Evolutionary conservation across 345 rosid species (phyloP), one percentile per base, ranked within the genome.

Genomic region (Hibiscus trionum): DNA sequence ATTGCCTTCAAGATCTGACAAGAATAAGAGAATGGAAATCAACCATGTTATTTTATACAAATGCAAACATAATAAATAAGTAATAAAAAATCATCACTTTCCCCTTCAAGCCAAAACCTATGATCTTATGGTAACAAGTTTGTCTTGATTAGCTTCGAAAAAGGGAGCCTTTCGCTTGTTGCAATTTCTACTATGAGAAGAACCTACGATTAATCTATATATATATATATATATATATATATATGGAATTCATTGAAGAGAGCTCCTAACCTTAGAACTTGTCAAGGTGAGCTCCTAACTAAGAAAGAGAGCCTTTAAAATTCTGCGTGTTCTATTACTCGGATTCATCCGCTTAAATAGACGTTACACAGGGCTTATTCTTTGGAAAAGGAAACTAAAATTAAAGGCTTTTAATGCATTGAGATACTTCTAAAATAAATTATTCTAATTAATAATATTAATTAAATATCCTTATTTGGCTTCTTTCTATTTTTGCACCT

Each of bases 1-100:
- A 88, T 84, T 79, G 87, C 84, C 81, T 86, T 94, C 60, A 91
- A 90, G 77, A 94, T 84, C 98, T 94, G 87, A 65, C 70, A 77
- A 46, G 47, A 75, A 58, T 26, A 29, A 60, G 39, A 27, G 39
- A 69, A 52, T 21, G 7, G 10, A 56, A 39, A 74, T 46, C 16
- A 67, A 70, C 60, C 16, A 55, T 33, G 24, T 55, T 35, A 56
- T 53, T 42, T 15, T 24, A 69, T 9, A 27, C 6, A 70, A 42
- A 67, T 49, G 55, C 56, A 58, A 24, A 53, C 26, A 47, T 35
- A 35, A 57, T 37, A 73, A 39, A 39, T 5, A 57, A 58, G 39
- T 29, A 17, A 29, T 14, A 12, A 60, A 24, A 47, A 50, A 16
- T 50, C 55, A 50, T 50, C 6, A 14, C 3, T 4, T 50, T 16